A percentile compares a stretch with the other conserved stretches of the same genome.
These are phyloP conservation scores for Juncus effusus DNA, from an alignment of 176 grass and related monocot species.

Conservation along the genomic window DNA sequence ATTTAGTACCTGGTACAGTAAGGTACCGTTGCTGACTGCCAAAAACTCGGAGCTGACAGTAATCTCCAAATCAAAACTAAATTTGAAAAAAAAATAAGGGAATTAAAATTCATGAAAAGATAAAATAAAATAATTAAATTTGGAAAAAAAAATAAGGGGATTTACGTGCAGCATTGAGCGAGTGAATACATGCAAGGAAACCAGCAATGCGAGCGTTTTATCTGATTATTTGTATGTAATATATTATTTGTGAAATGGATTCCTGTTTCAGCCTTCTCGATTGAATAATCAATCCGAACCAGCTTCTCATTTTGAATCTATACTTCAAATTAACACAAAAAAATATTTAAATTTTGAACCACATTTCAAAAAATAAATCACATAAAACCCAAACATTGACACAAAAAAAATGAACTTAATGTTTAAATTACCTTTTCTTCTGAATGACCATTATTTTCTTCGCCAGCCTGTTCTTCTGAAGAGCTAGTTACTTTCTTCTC, in stretches of 20 bases:
- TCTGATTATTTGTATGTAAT: conserved; percentile 67
- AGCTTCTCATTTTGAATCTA: conserved; percentile 71
- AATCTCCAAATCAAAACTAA: conserved; percentile 98
- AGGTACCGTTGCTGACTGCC: conserved; percentile 85
- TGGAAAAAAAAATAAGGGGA: conserved; percentile 25
- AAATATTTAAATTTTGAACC: neutral
- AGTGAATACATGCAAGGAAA: conserved; percentile 87
- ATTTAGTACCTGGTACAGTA: conserved; percentile 81
- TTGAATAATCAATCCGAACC: conserved; percentile 82
- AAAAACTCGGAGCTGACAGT: conserved; percentile 72
- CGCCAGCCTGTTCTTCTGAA: conserved; percentile 45
- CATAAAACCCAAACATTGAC: too few relatives aligned
- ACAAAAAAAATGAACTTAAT: too few relatives aligned
- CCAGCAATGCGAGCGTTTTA: conserved; percentile 75
- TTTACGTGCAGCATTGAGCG: conserved; percentile 70
- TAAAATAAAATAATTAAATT: conserved; percentile 21
- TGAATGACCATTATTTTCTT: conserved; percentile 38
- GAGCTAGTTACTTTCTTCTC: conserved; percentile 25
- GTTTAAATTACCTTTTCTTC: conserved; percentile 31
- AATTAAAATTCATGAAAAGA: conserved; percentile 20
- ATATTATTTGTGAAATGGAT: conserved; percentile 70
- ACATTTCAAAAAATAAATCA: too few relatives aligned
- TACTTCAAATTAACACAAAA: conserved; percentile 29
- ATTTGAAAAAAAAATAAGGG: conserved; percentile 16
- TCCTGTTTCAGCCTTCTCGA: conserved; percentile 84